Evolutionary conservation across 768 basidiomycete species (phyloP).

Genomic region (Phlebiopsis gigantea): DNA sequence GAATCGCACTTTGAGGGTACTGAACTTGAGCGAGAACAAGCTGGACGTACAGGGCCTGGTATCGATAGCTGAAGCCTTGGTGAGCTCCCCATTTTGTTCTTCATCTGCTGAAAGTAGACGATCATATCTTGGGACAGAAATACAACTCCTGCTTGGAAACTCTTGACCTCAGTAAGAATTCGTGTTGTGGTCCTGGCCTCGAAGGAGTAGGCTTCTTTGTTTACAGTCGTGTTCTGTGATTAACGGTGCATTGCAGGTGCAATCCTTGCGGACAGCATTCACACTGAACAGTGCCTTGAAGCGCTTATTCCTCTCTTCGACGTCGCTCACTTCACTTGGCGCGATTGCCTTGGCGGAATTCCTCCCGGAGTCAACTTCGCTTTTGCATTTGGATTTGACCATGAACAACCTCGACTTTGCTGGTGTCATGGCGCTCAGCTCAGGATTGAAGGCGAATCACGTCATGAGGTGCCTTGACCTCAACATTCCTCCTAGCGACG

Average conservation of each 20-base stretch:
- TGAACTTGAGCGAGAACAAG: conserved; percentile 93
- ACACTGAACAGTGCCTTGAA: conserved; percentile 90
- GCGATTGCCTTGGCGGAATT: conserved; percentile 97
- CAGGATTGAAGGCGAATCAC: conserved; percentile 78
- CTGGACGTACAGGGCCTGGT: conserved; percentile 80
- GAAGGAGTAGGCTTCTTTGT: conserved; percentile 71
- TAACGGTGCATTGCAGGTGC: conserved; percentile 42
- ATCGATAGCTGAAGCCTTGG: conserved; percentile 83
- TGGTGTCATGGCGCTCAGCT: conserved; percentile 87
- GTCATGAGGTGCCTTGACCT: conserved; percentile 90
- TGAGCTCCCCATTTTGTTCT: conserved; percentile 33
- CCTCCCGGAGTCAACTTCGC: conserved; percentile 80
- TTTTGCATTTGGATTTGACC: conserved; percentile 91
- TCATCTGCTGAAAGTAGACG: not conserved
- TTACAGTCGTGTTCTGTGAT: not conserved
- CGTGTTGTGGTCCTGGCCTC: conserved; percentile 81
- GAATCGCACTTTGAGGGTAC: conserved; percentile 89
- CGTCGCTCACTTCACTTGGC: conserved; percentile 71
- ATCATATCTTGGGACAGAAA: conserved; percentile 48
- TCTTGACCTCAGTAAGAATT: conserved; percentile 88
- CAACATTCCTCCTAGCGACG: conserved; percentile 82
- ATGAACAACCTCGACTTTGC: conserved; percentile 80
- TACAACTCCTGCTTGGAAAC: conserved; percentile 94
- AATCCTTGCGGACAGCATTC: conserved; percentile 88
- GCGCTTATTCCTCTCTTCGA: conserved; percentile 85